A percentile compares a stretch with the other conserved stretches of the same genome.
Conservation (phyloP, 306 rosid species). For the Quercus mongolica region DNA sequence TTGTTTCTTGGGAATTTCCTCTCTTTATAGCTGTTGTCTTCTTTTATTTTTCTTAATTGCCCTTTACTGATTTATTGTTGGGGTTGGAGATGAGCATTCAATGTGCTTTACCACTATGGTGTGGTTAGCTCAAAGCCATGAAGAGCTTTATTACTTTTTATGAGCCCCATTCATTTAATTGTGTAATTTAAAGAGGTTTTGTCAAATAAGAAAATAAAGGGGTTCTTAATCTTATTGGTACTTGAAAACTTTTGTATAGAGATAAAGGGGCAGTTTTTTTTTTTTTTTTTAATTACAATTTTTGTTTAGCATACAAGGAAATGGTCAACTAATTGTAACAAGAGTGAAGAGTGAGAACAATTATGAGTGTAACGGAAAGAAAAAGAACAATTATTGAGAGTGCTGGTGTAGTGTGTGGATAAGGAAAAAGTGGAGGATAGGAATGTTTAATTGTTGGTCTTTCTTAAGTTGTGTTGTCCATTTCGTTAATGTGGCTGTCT, state of each 20-base stretch:
- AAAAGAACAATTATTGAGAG: no score
- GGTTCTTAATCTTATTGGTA: no score
- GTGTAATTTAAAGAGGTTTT: no score
- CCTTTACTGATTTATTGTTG: background rate
- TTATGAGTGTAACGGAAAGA: no score
- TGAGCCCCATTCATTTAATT: no score
- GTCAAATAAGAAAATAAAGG: no score
- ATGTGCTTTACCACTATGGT: background rate
- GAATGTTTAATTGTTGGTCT: background rate
- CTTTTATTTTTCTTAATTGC: no score
- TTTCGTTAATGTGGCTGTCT: background rate
- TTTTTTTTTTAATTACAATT: background rate
- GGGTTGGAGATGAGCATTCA: background rate
- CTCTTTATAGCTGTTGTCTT: background rate
- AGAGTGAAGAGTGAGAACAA: background rate
- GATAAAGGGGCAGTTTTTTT: no score
- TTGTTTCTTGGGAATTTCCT: constrained; percentile 2
- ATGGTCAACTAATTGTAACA: background rate
- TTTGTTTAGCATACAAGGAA: background rate
- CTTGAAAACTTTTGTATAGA: background rate
- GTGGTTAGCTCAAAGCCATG: no score
- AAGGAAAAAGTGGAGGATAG: background rate
- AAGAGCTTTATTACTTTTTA: no score
- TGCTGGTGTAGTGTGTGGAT: no score
- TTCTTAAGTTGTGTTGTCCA: background rate